phyloP scores from a whole-genome alignment of 2,329 filamentous ascomycete genomes.

The Xylaria sp. region DNA sequence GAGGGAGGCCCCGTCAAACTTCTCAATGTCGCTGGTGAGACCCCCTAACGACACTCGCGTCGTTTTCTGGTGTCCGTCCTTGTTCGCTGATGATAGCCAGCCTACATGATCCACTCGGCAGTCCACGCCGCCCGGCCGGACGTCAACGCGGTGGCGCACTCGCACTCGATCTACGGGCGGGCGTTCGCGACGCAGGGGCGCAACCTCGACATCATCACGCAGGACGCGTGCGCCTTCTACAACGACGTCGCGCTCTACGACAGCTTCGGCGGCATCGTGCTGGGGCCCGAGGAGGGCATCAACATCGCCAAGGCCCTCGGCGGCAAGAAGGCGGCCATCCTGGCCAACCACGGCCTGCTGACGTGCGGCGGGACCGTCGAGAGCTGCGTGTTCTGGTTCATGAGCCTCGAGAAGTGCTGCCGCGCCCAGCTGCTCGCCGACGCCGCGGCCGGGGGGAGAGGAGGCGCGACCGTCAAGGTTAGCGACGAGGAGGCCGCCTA shows the following conservation, averaged over 20 bases:
- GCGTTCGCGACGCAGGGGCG: constrained; percentile 65
- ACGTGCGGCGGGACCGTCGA: constrained; percentile 55
- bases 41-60: background rate
- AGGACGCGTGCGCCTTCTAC: constrained; percentile 65
- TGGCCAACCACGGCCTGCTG: constrained; percentile 59
- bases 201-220: constrained; percentile 66
- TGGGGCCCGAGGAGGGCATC: constrained; percentile 54
- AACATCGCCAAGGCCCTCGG: constrained; percentile 53
- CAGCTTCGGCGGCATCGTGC: constrained; percentile 55
- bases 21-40: constrained; percentile 37
- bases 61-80: background rate
- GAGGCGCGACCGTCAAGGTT: constrained; percentile 67
- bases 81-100: constrained; percentile 12
- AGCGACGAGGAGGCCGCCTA: constrained; percentile 67
- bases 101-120: constrained; percentile 54
- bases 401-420: constrained; percentile 53
- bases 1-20: constrained; percentile 56
- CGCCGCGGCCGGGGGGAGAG: constrained; percentile 63
- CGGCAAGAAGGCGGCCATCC: constrained; percentile 52
- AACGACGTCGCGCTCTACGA: constrained; percentile 48
- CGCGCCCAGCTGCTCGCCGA: constrained; percentile 56
- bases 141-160: constrained; percentile 57
- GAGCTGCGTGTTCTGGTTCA: constrained; percentile 57
- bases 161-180: constrained; percentile 55
- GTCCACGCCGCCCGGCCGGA: constrained; percentile 60